Conservation (phyloP, 2,329 filamentous ascomycete genomes). For the Colletotrichum nymphaeae region DNA sequence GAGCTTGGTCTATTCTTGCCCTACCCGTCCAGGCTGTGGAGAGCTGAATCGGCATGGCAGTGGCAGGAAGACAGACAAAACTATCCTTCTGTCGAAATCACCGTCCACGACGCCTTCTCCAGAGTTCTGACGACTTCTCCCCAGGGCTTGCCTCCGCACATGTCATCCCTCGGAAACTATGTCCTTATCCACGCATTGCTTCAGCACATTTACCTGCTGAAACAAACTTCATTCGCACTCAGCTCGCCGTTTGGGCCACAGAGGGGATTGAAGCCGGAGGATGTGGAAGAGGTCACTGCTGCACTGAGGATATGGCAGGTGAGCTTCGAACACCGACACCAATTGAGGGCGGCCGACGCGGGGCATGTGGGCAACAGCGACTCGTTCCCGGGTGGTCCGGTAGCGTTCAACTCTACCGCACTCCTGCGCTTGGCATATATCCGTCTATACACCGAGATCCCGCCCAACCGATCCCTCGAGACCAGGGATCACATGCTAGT, state of each 20-base stretch:
- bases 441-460: conserved; percentile 73
- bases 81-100: conserved; percentile 61
- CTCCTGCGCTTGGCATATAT: conserved; percentile 72
- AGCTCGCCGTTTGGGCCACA: conserved; percentile 62
- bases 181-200: conserved; percentile 78
- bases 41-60: conserved; percentile 67
- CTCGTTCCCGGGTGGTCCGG: conserved; percentile 65
- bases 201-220: conserved; percentile 78
- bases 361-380: conserved; percentile 60
- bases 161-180: conserved; percentile 75
- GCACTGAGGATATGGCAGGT: conserved; percentile 69
- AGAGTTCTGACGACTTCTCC: conserved; percentile 64
- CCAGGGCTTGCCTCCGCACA: conserved; percentile 59
- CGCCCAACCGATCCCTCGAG: conserved; percentile 71
- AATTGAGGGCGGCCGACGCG: conserved; percentile 61
- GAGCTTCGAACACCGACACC: conserved; percentile 67
- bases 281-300: conserved; percentile 67
- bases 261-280: conserved; percentile 62
- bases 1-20: conserved; percentile 68
- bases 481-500: conserved; percentile 72
- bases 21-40: conserved; percentile 66
- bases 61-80: conserved; percentile 69
- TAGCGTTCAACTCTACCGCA: conserved; percentile 75
- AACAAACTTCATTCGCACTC: conserved; percentile 68
- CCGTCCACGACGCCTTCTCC: conserved; percentile 67